phyloP scores from a whole-genome alignment of 1,284 basidiomycete species.

The Ustilago lituana region DNA sequence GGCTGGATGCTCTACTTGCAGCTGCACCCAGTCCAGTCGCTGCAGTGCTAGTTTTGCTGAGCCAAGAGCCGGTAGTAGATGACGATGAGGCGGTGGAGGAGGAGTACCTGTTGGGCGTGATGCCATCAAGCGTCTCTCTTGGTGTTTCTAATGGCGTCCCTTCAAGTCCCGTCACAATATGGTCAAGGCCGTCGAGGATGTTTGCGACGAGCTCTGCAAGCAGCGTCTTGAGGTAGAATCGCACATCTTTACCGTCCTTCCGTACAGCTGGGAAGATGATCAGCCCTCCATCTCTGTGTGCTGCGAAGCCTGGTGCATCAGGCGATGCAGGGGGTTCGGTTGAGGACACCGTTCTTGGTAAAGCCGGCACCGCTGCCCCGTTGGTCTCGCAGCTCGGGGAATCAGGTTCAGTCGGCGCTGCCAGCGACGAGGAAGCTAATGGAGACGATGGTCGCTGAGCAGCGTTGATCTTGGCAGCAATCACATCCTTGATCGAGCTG shows the following conservation, averaged over 20 bases:
- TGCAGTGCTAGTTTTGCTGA: conserved; percentile 27
- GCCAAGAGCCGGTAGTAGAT: conserved; percentile 18
- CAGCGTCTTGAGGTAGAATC: conserved; percentile 63
- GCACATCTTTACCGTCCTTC: conserved; percentile 62
- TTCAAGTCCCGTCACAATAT: conserved; percentile 52
- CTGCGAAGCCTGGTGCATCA: conserved; percentile 49
- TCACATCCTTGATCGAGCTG: conserved; percentile 44
- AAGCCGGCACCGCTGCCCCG: background rate
- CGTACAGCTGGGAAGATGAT: conserved; percentile 64
- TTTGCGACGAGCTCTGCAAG: conserved; percentile 57
- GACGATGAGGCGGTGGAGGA: conserved; percentile 8
- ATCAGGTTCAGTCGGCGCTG: background rate
- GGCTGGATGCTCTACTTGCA: conserved; percentile 46
- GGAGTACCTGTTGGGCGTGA: conserved; percentile 14
- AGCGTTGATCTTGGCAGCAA: conserved; percentile 28
- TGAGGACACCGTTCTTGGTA: conserved; percentile 2
- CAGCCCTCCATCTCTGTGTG: conserved; percentile 50
- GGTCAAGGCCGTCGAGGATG: conserved; percentile 59
- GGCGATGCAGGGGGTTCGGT: conserved; percentile 5
- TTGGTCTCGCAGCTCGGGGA: background rate
- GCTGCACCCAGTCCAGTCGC: conserved; percentile 33
- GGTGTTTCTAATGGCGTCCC: conserved; percentile 64
- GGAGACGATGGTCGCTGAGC: conserved; percentile 3
- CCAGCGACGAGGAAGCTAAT: background rate
- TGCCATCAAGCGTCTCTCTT: conserved; percentile 61